A percentile compares a stretch with the other conserved stretches of the same genome.
Evolutionary conservation across 139 green algal species (phyloP).

Genomic region (Coelastrella sp.): DNA sequence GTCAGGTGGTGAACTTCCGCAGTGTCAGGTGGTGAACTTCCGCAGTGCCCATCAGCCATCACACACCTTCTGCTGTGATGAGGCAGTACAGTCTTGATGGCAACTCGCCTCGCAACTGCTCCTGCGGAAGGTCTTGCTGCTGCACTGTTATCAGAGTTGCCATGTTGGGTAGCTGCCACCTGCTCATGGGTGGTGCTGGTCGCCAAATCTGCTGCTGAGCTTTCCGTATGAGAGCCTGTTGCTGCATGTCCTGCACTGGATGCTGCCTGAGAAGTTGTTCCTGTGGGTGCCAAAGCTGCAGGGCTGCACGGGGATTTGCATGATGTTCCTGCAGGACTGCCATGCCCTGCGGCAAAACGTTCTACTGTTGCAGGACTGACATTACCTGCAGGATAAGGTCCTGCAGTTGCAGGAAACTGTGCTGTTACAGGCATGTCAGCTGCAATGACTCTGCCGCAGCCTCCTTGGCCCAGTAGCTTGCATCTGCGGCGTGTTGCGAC

Average conservation of each 20-base stretch:
- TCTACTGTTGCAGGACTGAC: too few relatives aligned
- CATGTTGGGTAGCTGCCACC: too few relatives aligned
- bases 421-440: constrained; percentile 7
- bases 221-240: neutral
- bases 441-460: constrained; percentile 22
- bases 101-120: neutral
- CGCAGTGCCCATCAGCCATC: too few relatives aligned
- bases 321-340: neutral
- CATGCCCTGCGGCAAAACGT: neutral
- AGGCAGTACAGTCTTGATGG: constrained; percentile 23
- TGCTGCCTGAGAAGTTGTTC: neutral
- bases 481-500: neutral
- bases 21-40: too few relatives aligned
- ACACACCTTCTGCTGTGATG: neutral
- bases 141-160: neutral
- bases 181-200: too few relatives aligned
- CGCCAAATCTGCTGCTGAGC: neutral
- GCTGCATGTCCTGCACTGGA: too few relatives aligned
- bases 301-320: too few relatives aligned
- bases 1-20: too few relatives aligned
- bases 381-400: too few relatives aligned
- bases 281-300: neutral
- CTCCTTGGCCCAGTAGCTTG: constrained; percentile 33
- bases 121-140: neutral
- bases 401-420: neutral